Evolutionary conservation across 331 rosid species (phyloP).

Genomic region (Telfairia occidentalis): DNA sequence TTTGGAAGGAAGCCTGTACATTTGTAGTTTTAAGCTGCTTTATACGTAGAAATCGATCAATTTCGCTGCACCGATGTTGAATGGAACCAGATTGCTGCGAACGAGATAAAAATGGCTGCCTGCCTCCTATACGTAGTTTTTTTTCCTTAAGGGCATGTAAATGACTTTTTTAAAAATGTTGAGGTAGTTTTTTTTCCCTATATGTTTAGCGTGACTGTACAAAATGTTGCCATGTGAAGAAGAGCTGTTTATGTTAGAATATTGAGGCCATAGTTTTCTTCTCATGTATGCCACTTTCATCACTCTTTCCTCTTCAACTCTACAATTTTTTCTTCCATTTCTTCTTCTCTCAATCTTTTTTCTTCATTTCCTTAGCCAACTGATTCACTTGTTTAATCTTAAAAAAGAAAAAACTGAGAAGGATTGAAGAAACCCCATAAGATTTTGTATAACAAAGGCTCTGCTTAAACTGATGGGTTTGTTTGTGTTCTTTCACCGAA

Average conservation of each 20-base stretch:
- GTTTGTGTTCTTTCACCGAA: no score
- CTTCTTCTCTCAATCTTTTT: neutral
- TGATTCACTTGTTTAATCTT: neutral
- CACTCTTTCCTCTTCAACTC: conserved; percentile 14
- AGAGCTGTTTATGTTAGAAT: conserved; percentile 53
- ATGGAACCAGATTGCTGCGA: conserved; percentile 35
- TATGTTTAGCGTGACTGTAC: conserved; percentile 64
- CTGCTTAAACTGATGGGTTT: no score
- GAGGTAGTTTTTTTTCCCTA: conserved; percentile 42
- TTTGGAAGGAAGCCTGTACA: conserved; percentile 57
- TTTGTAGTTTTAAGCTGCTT: conserved; percentile 66
- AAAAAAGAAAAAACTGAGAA: neutral
- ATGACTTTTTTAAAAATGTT: conserved; percentile 33
- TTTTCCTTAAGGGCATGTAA: conserved; percentile 44
- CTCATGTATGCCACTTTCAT: conserved; percentile 43
- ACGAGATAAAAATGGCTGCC: conserved; percentile 37
- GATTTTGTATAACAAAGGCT: neutral
- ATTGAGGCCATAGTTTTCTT: conserved; percentile 40
- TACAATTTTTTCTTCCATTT: conserved; percentile 17
- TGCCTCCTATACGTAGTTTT: conserved; percentile 41
- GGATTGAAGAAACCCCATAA: neutral
- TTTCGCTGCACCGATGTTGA: conserved; percentile 7
- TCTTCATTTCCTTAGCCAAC: neutral
- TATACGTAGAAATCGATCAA: conserved; percentile 50
- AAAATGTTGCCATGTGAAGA: conserved; percentile 66